phyloP scores from a whole-genome alignment of 805 yeast genomes.

The Myxozyma monticola region DNA sequence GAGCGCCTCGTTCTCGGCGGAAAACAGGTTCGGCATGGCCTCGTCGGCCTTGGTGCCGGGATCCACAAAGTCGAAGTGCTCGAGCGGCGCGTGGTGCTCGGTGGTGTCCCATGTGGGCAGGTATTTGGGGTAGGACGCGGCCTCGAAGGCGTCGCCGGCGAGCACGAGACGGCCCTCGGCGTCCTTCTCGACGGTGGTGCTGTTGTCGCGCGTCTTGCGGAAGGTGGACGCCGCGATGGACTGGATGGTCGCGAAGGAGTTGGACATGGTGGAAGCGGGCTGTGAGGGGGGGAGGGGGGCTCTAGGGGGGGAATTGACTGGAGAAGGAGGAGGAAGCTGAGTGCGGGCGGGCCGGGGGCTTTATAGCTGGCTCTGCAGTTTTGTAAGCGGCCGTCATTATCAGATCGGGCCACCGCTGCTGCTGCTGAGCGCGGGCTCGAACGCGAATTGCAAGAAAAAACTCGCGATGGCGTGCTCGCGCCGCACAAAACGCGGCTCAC shows the following conservation, averaged over 20 bases:
- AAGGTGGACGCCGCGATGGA: constrained; percentile 33
- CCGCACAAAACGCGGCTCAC: too few species aligned
- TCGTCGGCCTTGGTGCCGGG: constrained; percentile 71
- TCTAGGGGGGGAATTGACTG: not conserved
- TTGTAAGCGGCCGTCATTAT: not conserved
- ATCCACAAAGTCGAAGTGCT: constrained; percentile 58
- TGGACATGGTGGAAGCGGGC: constrained; percentile 23
- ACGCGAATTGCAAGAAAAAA: too few species aligned
- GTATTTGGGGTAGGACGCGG: constrained; percentile 51
- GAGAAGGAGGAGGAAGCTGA: not conserved
- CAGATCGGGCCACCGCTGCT: too few species aligned
- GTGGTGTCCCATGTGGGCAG: constrained; percentile 70
- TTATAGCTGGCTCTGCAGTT: not conserved
- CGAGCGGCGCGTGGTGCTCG: constrained; percentile 52
- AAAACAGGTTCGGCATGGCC: constrained; percentile 51
- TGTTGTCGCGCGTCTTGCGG: constrained; percentile 28
- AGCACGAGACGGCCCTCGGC: constrained; percentile 26
- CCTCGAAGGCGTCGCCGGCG: constrained; percentile 29
- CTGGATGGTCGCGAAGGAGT: constrained; percentile 30
- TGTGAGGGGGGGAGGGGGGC: not conserved
- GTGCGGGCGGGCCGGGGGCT: not conserved
- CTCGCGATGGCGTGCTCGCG: too few species aligned
- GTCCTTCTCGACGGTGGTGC: constrained; percentile 26
- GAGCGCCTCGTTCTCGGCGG: constrained; percentile 36
- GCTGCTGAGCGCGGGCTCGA: too few species aligned